phyloP scores from a whole-genome alignment of 2,329 filamentous ascomycete genomes.

The Fusarium ramigenum region DNA sequence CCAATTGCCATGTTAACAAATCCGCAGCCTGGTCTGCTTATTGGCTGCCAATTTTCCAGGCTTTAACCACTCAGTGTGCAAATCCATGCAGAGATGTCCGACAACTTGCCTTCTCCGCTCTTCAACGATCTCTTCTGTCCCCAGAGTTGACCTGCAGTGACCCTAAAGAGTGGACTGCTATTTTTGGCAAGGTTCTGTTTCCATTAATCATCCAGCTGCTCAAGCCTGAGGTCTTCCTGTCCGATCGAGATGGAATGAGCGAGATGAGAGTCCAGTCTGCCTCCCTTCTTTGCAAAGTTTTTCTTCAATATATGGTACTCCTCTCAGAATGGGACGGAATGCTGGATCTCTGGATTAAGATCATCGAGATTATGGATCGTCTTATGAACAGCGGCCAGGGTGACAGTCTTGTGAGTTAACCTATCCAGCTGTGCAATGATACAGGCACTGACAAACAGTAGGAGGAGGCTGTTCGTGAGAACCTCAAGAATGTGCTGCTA shows the following conservation, averaged over 20 bases:
- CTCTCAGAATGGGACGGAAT: slow-evolving; percentile 88
- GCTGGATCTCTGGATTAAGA: slow-evolving; percentile 90
- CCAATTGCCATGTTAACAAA: slow-evolving; percentile 15
- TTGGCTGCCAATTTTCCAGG: slow-evolving; percentile 94
- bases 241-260: slow-evolving; percentile 91
- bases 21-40: slow-evolving; percentile 90
- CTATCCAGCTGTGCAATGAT: background rate
- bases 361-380: slow-evolving; percentile 93
- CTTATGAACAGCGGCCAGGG: slow-evolving; percentile 96
- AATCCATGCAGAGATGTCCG: slow-evolving; percentile 95
- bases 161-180: slow-evolving; percentile 92
- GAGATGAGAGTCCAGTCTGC: slow-evolving; percentile 93
- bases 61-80: slow-evolving; percentile 87
- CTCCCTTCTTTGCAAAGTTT: slow-evolving; percentile 92
- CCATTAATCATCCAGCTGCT: slow-evolving; percentile 87
- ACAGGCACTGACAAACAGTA: slow-evolving; percentile 49
- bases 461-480: slow-evolving; percentile 95
- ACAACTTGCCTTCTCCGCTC: slow-evolving; percentile 83
- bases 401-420: slow-evolving; percentile 77
- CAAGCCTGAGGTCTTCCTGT: slow-evolving; percentile 93
- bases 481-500: slow-evolving; percentile 92
- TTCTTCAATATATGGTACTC: slow-evolving; percentile 89
- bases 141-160: slow-evolving; percentile 84
- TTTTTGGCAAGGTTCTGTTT: slow-evolving; percentile 93
- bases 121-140: slow-evolving; percentile 87